Conservation (phyloP, 345 rosid genomes). For the Camelina hispida region DNA sequence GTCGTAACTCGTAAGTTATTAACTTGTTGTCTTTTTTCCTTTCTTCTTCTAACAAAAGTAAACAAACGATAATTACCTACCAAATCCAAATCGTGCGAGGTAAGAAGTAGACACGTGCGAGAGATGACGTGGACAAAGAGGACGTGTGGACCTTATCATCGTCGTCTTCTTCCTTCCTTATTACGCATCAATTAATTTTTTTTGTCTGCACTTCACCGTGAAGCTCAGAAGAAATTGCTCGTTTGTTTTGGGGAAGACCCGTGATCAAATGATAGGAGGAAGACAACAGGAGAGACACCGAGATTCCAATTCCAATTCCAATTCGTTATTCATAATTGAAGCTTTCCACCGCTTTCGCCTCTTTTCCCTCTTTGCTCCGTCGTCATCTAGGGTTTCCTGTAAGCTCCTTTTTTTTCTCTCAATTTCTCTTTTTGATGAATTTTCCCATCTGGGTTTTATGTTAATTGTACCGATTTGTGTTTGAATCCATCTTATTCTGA, state of each 20-base stretch:
- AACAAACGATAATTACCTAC: not conserved
- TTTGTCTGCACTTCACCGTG: conserved; percentile 32
- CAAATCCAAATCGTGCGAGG: conserved; percentile 27
- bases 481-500: conserved; percentile 4
- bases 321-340: not conserved
- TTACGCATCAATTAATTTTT: not conserved
- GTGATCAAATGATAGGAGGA: conserved; percentile 40
- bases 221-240: not conserved
- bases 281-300: conserved; percentile 25
- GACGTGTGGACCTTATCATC: conserved; percentile 8
- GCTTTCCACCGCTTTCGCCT: conserved; percentile 17
- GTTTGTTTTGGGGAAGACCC: not conserved
- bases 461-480: not conserved
- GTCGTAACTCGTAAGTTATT: too few relatives aligned
- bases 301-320: conserved; percentile 27
- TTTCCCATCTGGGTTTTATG: conserved; percentile 12
- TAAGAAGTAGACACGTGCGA: conserved; percentile 32
- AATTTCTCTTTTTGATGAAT: not conserved
- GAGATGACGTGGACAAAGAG: conserved; percentile 25
- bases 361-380: conserved; percentile 17
- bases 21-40: not conserved
- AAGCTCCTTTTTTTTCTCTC: conserved; percentile 3
- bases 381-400: conserved; percentile 46
- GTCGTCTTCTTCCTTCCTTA: conserved; percentile 28
- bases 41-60: too few relatives aligned